Evolutionary conservation across 176 grass and related monocot species (phyloP).

Genomic region (Metroxylon sagu): DNA sequence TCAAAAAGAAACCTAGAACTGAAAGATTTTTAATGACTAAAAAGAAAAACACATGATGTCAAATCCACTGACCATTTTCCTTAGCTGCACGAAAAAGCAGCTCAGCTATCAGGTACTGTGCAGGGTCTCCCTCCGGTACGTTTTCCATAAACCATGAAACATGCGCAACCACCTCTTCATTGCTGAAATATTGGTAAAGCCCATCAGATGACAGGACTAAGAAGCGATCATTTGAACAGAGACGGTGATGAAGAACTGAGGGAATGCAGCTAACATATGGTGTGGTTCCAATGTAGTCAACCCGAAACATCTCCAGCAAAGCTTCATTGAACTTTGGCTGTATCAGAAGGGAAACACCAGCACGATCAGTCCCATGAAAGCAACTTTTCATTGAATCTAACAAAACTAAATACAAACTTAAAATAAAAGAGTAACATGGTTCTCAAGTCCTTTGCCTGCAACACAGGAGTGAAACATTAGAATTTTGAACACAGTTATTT

Average conservation of each 20-base stretch:
- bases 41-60: not conserved
- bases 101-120: slow-evolving; percentile 79
- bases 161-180: slow-evolving; percentile 86
- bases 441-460: no score
- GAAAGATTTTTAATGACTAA: no score
- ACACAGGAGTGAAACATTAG: no score
- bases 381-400: not conserved
- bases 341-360: slow-evolving; percentile 8
- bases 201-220: slow-evolving; percentile 85
- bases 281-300: slow-evolving; percentile 61
- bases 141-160: slow-evolving; percentile 92
- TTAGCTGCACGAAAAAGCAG: slow-evolving; percentile 89
- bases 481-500: no score
- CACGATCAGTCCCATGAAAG: not conserved
- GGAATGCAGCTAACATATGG: slow-evolving; percentile 77
- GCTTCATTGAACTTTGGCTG: slow-evolving; percentile 73
- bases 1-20: no score
- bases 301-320: slow-evolving; percentile 72
- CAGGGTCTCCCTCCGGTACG: slow-evolving; percentile 85
- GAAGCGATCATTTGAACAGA: slow-evolving; percentile 61
- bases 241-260: slow-evolving; percentile 62
- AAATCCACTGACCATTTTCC: slow-evolving; percentile 59
- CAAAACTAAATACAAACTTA: no score
- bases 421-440: no score
- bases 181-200: slow-evolving; percentile 86